Base-by-base conservation (phyloP, 1,284 basidiomycete genomes). In the Neotropicomus parvogracilis region DNA sequence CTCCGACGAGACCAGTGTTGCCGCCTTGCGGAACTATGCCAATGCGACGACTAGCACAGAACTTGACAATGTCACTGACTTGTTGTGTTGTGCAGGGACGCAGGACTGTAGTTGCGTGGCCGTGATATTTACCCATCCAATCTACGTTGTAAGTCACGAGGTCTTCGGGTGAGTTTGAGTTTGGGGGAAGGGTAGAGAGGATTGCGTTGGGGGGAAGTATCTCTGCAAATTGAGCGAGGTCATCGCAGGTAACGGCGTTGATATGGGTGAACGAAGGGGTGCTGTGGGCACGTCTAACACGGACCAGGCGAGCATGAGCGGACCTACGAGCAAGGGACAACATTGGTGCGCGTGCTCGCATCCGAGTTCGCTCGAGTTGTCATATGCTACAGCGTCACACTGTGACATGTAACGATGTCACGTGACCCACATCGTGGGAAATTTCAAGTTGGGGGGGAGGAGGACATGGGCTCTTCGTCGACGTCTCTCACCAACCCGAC, bases 1-100 rank as follows among this genome's bases (percentile, higher is more conserved):
- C 97, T n/a, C 97, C 91, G 54, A 99, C 97, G 10, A 99, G 79
- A 19, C 97, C 97, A 0, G 97, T 99, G 72, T 99, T 99, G 26
- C 97, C 97, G 42, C 97, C 95, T 70, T 99, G 97, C 1, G 97
- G 97, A 1, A 97, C 94, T 40, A 99, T 81, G 17, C 87, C 85
- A 43, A 97, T 89, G 46, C 80, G 77, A 45, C 81, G 77, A 51
- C 85, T 75, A 58, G 86, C 82, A 69, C 93, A 97, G 74, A 85
- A 90, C 65, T 84, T 85, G 62, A 97, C 74, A 42, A 99, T 88
- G 54, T 87, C 75, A 60, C 88, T 88, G 60, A 98, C 92, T 70
- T 99, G 85, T 56, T 89, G 71, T 0, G 91, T 91, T 2, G 87
- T 85, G 62, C 86, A 91, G 12, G 95, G 95, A 67, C 89, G 92